A percentile compares a stretch with the other conserved stretches of the same genome.
Evolutionary conservation across 179 eudicot genomes (phyloP).

Genomic region (Heliamphora ciliata): DNA sequence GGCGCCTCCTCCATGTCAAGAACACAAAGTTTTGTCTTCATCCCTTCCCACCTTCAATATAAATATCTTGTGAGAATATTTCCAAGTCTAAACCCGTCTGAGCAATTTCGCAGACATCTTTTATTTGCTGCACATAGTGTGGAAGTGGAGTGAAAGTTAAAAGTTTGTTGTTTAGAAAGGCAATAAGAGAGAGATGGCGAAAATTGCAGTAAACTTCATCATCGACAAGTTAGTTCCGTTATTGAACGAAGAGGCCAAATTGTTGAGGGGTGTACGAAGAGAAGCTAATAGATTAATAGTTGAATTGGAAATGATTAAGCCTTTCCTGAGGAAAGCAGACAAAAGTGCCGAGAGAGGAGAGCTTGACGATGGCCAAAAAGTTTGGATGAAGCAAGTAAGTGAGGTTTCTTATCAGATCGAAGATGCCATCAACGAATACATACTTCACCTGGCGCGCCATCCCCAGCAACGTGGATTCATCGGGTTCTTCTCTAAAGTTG

Average conservation of each 20-base stretch:
- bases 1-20: too few relatives aligned
- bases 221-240: conserved; percentile 4
- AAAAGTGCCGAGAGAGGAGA: conserved; percentile 8
- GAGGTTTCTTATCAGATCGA: conserved; percentile 20
- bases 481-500: background rate
- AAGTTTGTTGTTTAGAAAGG: too few relatives aligned
- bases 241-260: conserved; percentile 10
- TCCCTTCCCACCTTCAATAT: too few relatives aligned
- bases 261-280: conserved; percentile 16
- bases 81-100: too few relatives aligned
- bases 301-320: conserved; percentile 20
- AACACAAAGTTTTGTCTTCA: too few relatives aligned
- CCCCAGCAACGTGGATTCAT: background rate
- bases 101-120: too few relatives aligned
- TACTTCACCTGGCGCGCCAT: conserved; percentile 13
- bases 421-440: conserved; percentile 19
- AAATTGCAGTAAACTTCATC: background rate
- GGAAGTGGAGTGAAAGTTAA: too few relatives aligned
- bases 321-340: conserved; percentile 19
- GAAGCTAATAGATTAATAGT: conserved; percentile 13
- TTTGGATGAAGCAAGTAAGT: conserved; percentile 23
- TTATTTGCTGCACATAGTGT: too few relatives aligned
- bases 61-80: too few relatives aligned
- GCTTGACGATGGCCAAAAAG: background rate
- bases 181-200: background rate